phyloP scores from a whole-genome alignment of 345 rosid genomes.

The Arabidopsis suecica region DNA sequence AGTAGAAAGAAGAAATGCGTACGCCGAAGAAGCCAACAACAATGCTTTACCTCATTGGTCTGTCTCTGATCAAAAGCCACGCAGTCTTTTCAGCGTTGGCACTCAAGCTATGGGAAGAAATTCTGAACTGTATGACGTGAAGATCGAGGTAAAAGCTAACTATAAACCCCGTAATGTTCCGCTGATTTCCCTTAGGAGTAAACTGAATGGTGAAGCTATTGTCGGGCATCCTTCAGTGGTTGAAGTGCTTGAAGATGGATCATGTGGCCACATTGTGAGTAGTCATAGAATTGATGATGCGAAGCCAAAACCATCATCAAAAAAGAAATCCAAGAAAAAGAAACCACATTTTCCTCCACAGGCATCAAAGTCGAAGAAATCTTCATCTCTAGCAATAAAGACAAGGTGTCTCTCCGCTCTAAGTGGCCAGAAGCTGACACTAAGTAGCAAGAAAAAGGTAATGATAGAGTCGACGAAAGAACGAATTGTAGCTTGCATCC shows the following conservation, averaged over 20 bases:
- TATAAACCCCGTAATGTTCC: slow-evolving; percentile 80
- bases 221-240: slow-evolving; percentile 78
- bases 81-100: slow-evolving; percentile 56
- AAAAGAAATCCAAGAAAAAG: slow-evolving; percentile 38
- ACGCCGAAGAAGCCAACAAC: slow-evolving; percentile 50
- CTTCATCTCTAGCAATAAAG: slow-evolving; percentile 66
- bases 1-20: slow-evolving; percentile 52
- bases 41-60: slow-evolving; percentile 44
- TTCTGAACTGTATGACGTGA: slow-evolving; percentile 65
- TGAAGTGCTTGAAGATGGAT: slow-evolving; percentile 61
- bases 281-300: slow-evolving; percentile 36
- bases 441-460: slow-evolving; percentile 46
- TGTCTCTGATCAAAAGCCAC: slow-evolving; percentile 59
- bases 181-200: slow-evolving; percentile 87
- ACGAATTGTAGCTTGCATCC: slow-evolving; percentile 74
- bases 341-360: slow-evolving; percentile 28
- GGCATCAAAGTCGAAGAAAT: slow-evolving; percentile 54
- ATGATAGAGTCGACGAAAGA: slow-evolving; percentile 59
- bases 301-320: slow-evolving; percentile 37
- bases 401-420: slow-evolving; percentile 78
- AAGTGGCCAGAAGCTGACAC: slow-evolving; percentile 58
- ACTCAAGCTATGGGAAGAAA: slow-evolving; percentile 49
- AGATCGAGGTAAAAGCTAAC: slow-evolving; percentile 71
- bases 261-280: slow-evolving; percentile 40
- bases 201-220: slow-evolving; percentile 79